Evolutionary conservation across 441 rosid species (phyloP), one percentile per base, ranked within the genome.

Genomic region (Corymbia calophylla): DNA sequence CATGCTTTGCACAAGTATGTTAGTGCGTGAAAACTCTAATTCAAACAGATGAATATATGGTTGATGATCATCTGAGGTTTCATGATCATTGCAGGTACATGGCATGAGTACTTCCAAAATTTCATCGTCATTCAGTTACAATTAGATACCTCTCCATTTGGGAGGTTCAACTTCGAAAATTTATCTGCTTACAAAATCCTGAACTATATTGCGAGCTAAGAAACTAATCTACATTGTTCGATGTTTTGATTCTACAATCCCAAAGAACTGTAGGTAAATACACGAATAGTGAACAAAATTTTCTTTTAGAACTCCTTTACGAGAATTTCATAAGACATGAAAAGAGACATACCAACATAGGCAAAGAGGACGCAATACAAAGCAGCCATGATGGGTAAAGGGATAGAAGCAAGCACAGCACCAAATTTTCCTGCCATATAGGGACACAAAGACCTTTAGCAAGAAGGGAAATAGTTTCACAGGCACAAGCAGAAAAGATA

Each of bases 321-420:
- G 8, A 27, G n/a, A 32, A 53, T 27, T 70, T 19, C 25, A 27
- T 25, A 53, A 53, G 87, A 66, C 25, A 66, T 27, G 31, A 53
- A 87, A 82, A 31, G n/a, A 88, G 89, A 88, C 97, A 31, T 95
- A 97, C 98, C 98, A 5, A 96, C 96, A 85, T 96, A 96, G 48
- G 95, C 97, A 56, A 95, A 96, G 85, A 97, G 95, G 87, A 97
- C 94, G 87, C 99, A 97, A 89, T 96, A 95, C 88, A 95, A 25
- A 62, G 99, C 99, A n/a, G 98, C 99, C 35, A 96, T 77, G 55
- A 97, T 95, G 3, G 97, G 98, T 89, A 96, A 89, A 12, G 98
- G 99, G 91, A 96, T 95, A 1, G 99, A 97, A 80, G 99, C 99
- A 87, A 96, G 92, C 92, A 97, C 91, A 58, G 99, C 97, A 27